A percentile compares a stretch with the other conserved stretches of the same genome.
Conservation (phyloP, 208 protist genomes). For the Jaenimonas drosophilae region DNA sequence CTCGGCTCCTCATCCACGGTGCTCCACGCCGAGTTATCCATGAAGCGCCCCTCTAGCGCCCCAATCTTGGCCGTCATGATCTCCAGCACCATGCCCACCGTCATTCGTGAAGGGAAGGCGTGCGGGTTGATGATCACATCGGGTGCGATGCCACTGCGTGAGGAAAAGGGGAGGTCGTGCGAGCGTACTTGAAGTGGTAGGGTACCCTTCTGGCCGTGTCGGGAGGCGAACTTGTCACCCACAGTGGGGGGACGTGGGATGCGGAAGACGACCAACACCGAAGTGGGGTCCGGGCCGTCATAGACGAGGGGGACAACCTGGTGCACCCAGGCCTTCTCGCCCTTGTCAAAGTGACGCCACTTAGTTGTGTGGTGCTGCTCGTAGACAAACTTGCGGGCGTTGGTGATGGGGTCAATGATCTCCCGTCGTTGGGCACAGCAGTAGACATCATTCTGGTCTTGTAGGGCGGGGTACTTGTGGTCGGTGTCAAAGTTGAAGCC, state of each 20-base stretch:
- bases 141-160: constrained; percentile 92
- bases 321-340: constrained; percentile 86
- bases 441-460: constrained; percentile 67
- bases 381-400: constrained; percentile 76
- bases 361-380: constrained; percentile 73
- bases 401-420: constrained; percentile 57
- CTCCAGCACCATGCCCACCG: constrained; percentile 99
- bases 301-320: constrained; percentile 80
- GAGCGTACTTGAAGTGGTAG: constrained; percentile 91
- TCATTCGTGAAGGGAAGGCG: constrained; percentile 99
- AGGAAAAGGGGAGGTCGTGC: constrained; percentile 93
- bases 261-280: constrained; percentile 78
- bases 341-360: constrained; percentile 86
- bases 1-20: constrained; percentile 46
- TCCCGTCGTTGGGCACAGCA: constrained; percentile 74
- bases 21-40: constrained; percentile 95
- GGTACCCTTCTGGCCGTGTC: constrained; percentile 99
- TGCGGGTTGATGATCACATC: constrained; percentile 99
- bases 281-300: constrained; percentile 73
- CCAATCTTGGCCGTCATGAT: constrained; percentile 96
- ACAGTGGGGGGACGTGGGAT: constrained; percentile 95
- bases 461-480: constrained; percentile 65
- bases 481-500: constrained; percentile 64
- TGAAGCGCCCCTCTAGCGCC: constrained; percentile 91
- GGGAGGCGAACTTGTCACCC: constrained; percentile 99